phyloP scores from a whole-genome alignment of 2,329 filamentous ascomycete species.

The Arthrobotrys conoides region DNA sequence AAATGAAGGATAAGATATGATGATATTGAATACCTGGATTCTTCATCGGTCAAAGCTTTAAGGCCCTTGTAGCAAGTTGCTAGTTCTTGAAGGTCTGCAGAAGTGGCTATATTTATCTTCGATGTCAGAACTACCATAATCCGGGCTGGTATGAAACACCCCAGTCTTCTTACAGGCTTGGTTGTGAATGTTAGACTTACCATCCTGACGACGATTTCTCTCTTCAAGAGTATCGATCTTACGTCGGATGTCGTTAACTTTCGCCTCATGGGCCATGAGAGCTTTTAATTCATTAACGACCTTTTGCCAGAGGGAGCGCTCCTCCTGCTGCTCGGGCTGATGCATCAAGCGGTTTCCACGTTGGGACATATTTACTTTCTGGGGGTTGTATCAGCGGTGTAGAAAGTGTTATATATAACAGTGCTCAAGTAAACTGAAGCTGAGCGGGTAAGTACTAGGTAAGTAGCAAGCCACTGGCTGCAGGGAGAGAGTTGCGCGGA shows the following conservation, averaged over 20 bases:
- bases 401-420: neutral
- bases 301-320: slow-evolving; percentile 63
- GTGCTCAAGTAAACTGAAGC: too few relatives aligned
- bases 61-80: slow-evolving; percentile 60
- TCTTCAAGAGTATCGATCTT: slow-evolving; percentile 59
- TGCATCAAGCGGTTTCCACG: slow-evolving; percentile 62
- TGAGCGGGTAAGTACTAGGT: neutral
- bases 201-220: slow-evolving; percentile 45
- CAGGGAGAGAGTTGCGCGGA: too few relatives aligned
- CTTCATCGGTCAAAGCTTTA: slow-evolving; percentile 53
- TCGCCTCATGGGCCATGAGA: slow-evolving; percentile 61
- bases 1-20: neutral
- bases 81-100: slow-evolving; percentile 49
- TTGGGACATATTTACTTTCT: slow-evolving; percentile 47
- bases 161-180: neutral
- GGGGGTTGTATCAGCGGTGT: neutral
- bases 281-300: slow-evolving; percentile 64
- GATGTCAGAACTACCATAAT: neutral
- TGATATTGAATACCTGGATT: slow-evolving; percentile 41
- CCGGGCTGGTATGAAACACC: neutral
- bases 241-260: slow-evolving; percentile 55
- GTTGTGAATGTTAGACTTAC: slow-evolving; percentile 17
- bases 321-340: slow-evolving; percentile 64
- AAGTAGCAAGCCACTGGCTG: neutral
- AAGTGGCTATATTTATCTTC: slow-evolving; percentile 18